Evolutionary conservation across 305 asterid species (phyloP).

Genomic region (Fraxinus albicans): DNA sequence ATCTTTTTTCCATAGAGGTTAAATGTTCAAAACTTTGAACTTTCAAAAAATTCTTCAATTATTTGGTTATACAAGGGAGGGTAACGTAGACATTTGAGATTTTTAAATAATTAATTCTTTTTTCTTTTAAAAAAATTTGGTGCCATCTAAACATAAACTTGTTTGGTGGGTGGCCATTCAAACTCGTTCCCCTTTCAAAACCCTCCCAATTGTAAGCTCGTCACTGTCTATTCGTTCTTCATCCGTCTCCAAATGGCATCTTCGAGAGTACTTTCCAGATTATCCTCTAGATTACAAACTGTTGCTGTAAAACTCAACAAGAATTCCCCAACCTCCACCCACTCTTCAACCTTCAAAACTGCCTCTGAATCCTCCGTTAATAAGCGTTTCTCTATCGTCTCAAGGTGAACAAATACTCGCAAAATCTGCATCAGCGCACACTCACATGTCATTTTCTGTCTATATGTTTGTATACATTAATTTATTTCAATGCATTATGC

Average conservation of each 20-base stretch:
- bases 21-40: too few relatives aligned
- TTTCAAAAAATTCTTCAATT: too few relatives aligned
- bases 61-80: too few relatives aligned
- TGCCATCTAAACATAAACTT: too few relatives aligned
- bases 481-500: background rate
- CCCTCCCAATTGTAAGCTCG: background rate
- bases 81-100: too few relatives aligned
- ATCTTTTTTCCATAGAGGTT: too few relatives aligned
- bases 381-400: conserved; percentile 35
- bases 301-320: conserved; percentile 27
- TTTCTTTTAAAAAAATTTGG: too few relatives aligned
- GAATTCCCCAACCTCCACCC: conserved; percentile 9
- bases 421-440: background rate
- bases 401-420: conserved; percentile 34
- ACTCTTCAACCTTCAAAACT: conserved; percentile 27
- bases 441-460: background rate
- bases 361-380: conserved; percentile 31
- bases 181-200: background rate
- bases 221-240: background rate
- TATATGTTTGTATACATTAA: background rate
- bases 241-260: conserved; percentile 38
- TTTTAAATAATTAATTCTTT: too few relatives aligned
- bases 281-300: conserved; percentile 40
- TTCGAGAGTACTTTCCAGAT: conserved; percentile 34
- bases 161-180: too few relatives aligned